Evolutionary conservation across 129 eudicot species (phyloP), one percentile per base, ranked within the genome.

Genomic region (Arctium lappa): DNA sequence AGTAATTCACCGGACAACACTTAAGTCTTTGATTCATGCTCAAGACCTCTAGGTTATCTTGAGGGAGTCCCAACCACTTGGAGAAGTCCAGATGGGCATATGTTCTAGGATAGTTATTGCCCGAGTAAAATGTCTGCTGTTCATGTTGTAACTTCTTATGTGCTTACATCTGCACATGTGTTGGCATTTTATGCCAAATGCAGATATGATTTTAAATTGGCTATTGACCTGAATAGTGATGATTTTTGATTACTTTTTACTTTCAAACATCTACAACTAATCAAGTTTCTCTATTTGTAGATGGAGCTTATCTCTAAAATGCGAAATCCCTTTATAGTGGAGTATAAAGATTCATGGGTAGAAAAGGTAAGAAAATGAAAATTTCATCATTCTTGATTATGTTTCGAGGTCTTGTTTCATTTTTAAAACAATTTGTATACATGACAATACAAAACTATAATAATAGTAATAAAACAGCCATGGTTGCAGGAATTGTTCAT

Each of bases 301-400:
- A 95, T 95, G 99, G 99, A 89, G 74, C 99, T 95, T 71, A 95
- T 95, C 33, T 91, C 98, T 65, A 89, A 78, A 74, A 90, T 95
- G 93, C 89, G 91, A 80, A 91, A 95, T 81, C 99, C 99, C 39
- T 95, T 88, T 82, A 89, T 95, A 63, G 99, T 95, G 91, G 98
- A 95, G 80, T 95, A 93, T 82, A 95, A 93, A 88, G 99, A 95
- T 87, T 91, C 99, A 22, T 95, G 99, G 99, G 99, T 95, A 73
- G 99, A 95, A 74, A 95, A 91, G 99, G 99, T 95, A 70, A 75
- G 81, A 66, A 65, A 44, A 12, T 56, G 29, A 48, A 10, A 32
- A 22, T 37, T 73, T 56, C n/a, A n/a, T 75, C 82, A 29, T 77
- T 73, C 38, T 73, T 60, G 69, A 31, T 70, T 36, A 50, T 85